Conservation (phyloP, 257 asterid genomes). For the Salvia miltiorrhiza region DNA sequence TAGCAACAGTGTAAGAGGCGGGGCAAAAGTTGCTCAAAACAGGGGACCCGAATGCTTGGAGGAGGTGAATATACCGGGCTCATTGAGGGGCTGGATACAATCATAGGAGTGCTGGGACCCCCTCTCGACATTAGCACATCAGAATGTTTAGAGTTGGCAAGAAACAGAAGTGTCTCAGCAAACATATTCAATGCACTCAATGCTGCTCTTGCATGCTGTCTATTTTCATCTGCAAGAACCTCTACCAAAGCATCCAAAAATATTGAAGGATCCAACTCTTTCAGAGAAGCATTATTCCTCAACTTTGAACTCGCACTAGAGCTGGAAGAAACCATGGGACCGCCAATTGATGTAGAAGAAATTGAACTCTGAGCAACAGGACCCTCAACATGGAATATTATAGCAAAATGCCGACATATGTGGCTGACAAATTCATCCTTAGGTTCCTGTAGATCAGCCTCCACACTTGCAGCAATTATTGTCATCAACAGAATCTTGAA, state of each 20-base stretch:
- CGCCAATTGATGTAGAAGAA: constrained; percentile 49
- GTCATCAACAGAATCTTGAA: constrained; percentile 94
- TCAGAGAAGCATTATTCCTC: constrained; percentile 67
- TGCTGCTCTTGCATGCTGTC: constrained; percentile 93
- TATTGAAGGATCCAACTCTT: constrained; percentile 92
- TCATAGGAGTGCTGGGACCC: constrained; percentile 96
- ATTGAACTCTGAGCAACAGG: constrained; percentile 48
- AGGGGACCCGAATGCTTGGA: constrained; percentile 88
- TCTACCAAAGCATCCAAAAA: constrained; percentile 97
- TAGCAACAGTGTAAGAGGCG: constrained; percentile 93
- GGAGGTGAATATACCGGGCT: constrained; percentile 98
- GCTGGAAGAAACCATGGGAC: constrained; percentile 56
- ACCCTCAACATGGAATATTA: constrained; percentile 82
- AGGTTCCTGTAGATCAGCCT: constrained; percentile 74
- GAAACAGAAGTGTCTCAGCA: constrained; percentile 83
- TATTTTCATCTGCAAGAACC: constrained; percentile 84
- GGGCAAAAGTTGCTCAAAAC: constrained; percentile 97
- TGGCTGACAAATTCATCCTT: constrained; percentile 74
- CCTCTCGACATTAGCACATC: constrained; percentile 75
- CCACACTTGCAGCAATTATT: constrained; percentile 91
- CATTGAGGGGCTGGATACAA: constrained; percentile 98
- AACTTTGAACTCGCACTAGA: constrained; percentile 51
- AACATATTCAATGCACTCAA: constrained; percentile 71
- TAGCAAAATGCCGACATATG: constrained; percentile 95
- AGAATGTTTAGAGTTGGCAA: constrained; percentile 84